A percentile compares a stretch with the other conserved stretches of the same genome.
Evolutionary conservation across 106 monocot species (phyloP).

Genomic region (Hemerocallis citrina): DNA sequence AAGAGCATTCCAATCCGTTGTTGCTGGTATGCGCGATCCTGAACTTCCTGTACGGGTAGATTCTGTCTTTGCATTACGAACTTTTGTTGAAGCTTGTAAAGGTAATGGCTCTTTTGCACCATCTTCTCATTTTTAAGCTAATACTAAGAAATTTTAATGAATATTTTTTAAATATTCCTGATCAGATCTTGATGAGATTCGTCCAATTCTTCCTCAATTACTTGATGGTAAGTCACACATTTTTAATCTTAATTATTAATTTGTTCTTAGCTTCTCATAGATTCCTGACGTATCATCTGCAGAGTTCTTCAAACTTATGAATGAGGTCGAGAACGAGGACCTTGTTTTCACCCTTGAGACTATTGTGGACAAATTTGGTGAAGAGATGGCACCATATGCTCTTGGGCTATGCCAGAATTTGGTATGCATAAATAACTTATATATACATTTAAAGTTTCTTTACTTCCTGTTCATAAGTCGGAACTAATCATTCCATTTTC

Average conservation of each 20-base stretch:
- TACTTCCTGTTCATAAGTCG: neutral
- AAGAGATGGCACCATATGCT: conserved; percentile 99
- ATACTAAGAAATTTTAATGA: neutral
- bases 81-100: conserved; percentile 97
- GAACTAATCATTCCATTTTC: neutral
- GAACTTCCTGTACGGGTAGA: conserved; percentile 99
- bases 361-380: conserved; percentile 98
- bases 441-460: neutral
- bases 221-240: conserved; percentile 68
- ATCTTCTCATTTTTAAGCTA: neutral
- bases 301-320: conserved; percentile 99
- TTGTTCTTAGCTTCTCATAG: neutral
- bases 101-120: conserved; percentile 22
- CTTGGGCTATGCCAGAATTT: conserved; percentile 92
- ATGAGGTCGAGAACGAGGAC: conserved; percentile 98
- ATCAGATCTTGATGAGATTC: conserved; percentile 91
- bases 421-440: conserved; percentile 21
- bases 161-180: neutral
- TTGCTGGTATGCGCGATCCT: conserved; percentile 75
- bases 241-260: neutral
- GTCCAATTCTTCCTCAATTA: conserved; percentile 86
- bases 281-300: neutral
- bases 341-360: conserved; percentile 98
- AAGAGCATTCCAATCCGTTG: conserved; percentile 64
- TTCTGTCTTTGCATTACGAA: conserved; percentile 95